Evolutionary conservation across 192 early-diverging fungal species (phyloP).

Genomic region (Umbelopsis vinacea): DNA sequence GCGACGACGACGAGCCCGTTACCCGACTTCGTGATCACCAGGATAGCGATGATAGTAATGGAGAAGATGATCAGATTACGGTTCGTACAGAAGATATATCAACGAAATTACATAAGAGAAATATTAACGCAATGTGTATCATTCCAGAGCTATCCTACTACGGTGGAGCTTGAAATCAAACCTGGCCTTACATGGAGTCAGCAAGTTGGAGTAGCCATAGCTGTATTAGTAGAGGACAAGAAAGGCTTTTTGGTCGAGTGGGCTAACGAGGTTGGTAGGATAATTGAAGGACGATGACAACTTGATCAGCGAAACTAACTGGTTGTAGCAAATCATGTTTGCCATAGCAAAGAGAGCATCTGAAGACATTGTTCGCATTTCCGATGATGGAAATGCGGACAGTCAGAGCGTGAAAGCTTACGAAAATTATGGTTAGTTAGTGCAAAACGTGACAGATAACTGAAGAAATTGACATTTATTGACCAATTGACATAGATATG

Average conservation of each 20-base stretch:
- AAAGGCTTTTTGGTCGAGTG: slow-evolving; percentile 46
- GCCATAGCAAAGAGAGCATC: slow-evolving; percentile 38
- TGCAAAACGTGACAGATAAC: too few species aligned
- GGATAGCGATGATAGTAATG: slow-evolving; percentile 36
- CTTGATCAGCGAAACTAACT: neutral
- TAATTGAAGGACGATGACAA: neutral
- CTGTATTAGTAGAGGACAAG: slow-evolving; percentile 47
- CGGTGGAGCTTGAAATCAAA: slow-evolving; percentile 37
- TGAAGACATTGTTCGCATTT: slow-evolving; percentile 34
- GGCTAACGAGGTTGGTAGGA: slow-evolving; percentile 36
- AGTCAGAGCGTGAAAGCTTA: slow-evolving; percentile 42
- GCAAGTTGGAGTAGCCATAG: slow-evolving; percentile 55
- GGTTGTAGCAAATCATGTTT: slow-evolving; percentile 41
- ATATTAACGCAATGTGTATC: neutral
- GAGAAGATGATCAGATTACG: slow-evolving; percentile 29
- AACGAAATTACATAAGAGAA: neutral
- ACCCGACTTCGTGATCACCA: slow-evolving; percentile 6
- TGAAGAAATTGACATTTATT: neutral
- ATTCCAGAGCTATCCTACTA: slow-evolving; percentile 4
- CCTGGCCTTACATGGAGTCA: slow-evolving; percentile 43
- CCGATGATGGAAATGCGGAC: slow-evolving; percentile 29
- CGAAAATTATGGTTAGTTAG: slow-evolving; percentile 27
- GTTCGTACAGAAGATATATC: neutral
- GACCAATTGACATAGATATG: slow-evolving; percentile 26
- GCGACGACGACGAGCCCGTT: neutral